phyloP scores from a whole-genome alignment of 129 eudicot genomes.

The Glebionis coronaria region DNA sequence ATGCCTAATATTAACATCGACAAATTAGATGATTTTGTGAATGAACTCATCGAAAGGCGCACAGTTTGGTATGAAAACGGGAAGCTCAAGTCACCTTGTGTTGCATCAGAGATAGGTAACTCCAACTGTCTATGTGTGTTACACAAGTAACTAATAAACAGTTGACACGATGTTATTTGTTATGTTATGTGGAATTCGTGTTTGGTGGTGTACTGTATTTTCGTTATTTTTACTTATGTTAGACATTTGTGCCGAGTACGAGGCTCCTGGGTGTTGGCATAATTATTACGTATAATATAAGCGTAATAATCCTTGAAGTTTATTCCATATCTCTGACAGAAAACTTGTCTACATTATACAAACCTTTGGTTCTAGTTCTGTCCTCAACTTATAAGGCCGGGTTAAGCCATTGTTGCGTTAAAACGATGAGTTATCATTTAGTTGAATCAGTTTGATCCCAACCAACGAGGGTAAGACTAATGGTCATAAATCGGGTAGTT shows the following conservation, averaged over 20 bases:
- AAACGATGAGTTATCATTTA: too few species aligned
- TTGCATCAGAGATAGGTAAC: constrained; percentile 74
- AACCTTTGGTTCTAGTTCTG: too few species aligned
- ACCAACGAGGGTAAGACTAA: too few species aligned
- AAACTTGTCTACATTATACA: too few species aligned
- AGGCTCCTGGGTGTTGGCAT: neutral
- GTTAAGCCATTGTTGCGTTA: too few species aligned
- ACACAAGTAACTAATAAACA: constrained; percentile 47
- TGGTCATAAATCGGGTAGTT: too few species aligned
- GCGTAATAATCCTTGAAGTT: too few species aligned
- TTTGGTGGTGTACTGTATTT: constrained; percentile 8
- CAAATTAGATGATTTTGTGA: constrained; percentile 65
- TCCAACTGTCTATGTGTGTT: constrained; percentile 59
- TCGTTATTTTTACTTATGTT: neutral
- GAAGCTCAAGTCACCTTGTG: constrained; percentile 68
- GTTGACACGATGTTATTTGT: constrained; percentile 8
- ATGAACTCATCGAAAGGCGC: constrained; percentile 57
- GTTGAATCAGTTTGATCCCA: too few species aligned
- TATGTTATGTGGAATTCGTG: constrained; percentile 11
- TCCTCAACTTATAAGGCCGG: too few species aligned
- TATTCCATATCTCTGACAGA: too few species aligned
- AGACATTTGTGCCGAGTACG: neutral
- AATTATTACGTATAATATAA: neutral
- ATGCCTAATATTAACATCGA: constrained; percentile 89
- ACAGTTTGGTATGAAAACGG: constrained; percentile 57